Evolutionary conservation across 805 yeast genomes (phyloP), one percentile per base, ranked within the genome.

Genomic region (Scheffersomyces stipitis): DNA sequence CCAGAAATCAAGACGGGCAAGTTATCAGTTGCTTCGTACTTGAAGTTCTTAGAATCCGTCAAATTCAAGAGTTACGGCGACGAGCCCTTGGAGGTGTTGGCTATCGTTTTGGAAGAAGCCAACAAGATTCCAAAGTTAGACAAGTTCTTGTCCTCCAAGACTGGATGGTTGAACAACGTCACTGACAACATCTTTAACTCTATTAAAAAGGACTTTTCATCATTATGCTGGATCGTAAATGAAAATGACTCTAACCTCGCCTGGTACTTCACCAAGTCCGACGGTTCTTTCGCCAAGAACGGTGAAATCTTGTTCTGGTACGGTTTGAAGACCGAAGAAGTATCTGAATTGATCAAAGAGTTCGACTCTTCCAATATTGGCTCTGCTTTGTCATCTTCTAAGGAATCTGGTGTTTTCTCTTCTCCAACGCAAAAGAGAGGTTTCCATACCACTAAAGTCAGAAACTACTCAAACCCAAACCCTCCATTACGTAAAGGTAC

Each of bases 121-220:
- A 64, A 64, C 10, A 62, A 62, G 10, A 70, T 86, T 36, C 84
- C 96, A 8, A 76, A 73, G 33, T 68, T 93, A 44, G 96, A 87
- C 60, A 88, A 86, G 66, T 88, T 93, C 59, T 71, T 89, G 48
- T 87, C 95, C 16, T 78, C 95, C 15, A 83, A 85, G 60, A 76
- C 84, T 37, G 98, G 98, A 31, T 93, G 99, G 99, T 82, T 91
- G 59, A 93, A 93, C 69, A 91, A 91, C 48, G 96, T 93, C 37
- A 85, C 96, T 40, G 99, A 93, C 58, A 91, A 90, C 64, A 84
- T 93, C 35, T 93, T 95, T 78, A 76, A 74, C 36, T 80, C 95
- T 12, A 75, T 93, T 51, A 80, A 74, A 51, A 82, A 81, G 51
- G 96, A 90, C 57, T 84, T 78, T 62, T 51, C 73, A 23, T 62